Evolutionary conservation across 164 flowering plant species (phyloP), one percentile per base, ranked within the genome.

Genomic region (Malania oleifera): DNA sequence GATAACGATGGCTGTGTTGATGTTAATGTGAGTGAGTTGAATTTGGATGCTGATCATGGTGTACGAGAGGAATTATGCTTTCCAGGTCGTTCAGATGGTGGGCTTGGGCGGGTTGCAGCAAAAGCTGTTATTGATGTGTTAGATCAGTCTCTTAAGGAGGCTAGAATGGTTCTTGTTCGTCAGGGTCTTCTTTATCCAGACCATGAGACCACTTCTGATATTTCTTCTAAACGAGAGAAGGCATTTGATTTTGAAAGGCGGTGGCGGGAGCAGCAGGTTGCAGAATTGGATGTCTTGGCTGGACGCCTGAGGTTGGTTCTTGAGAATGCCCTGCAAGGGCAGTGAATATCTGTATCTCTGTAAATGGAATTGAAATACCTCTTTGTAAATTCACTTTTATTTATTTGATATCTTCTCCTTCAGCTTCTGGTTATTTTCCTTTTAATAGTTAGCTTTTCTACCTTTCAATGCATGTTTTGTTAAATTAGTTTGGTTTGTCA

Each of bases 271-370:
- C 85, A 80, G 59, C 59, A 76, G 37, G 57, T 68, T 2, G 73
- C 77, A 5, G 91, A 85, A 64, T 57, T 82, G 47, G 84, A 79
- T 54, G 85, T 73, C 27, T 63, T 82, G 52, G 70, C 73, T 3
- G 60, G 75, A 15, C 71, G 91, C 13, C 53, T 80, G 74, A 79
- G 81, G 84, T 70, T 85, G 76, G 74, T 80, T 39, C 67, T 80
- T 41, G 82, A 84, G 68, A 50, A 55, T 35, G 56, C 77, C 20
- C 29, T 70, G 20, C 38, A 22, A 23, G 31, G 57, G 43, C 50
- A 24, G 7, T 59, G 54, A 65, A 23, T 27, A 1, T 44, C 12
- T 25, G 0, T 27, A 25, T 44, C 22, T 39, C 7, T 51, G 60
- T 60, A 49, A 18, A 57, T 55, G 25, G 22, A 56, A 25, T 35